Base-by-base conservation (phyloP, 2,329 filamentous ascomycete species). In the Reticulascus tulasneorum region DNA sequence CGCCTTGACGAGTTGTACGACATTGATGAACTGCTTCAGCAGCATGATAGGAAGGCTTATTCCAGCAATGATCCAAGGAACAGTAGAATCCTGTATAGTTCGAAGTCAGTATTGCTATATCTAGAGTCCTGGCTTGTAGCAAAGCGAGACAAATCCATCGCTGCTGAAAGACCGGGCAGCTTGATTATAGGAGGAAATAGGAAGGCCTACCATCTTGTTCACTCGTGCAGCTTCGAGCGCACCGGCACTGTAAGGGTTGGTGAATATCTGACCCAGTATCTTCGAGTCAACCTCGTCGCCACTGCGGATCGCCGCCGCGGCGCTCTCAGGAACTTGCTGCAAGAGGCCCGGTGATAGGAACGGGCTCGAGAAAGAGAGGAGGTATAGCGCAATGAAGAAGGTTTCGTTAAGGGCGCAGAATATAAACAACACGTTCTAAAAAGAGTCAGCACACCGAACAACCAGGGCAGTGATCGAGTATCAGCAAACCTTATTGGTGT, bases 351-450 rank as follows among this genome's bases (percentile, higher is more conserved):
- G 91, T 2, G 88, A 91, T 38, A 96, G 79, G 23, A 82, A 77
- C 2, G 90, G 90, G 38, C 86, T 94, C 40, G 86, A 94, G 73
- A 98, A 97, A 52, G 89, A 95, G 42, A 97, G 83, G 35, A 98
- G 84, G 69, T 97, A 97, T 44, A 97, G 79, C 19, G 88, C 90
- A 57, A 98, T 95, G 74, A 97, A 98, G 75, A 96, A 97, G 47
- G 89, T 67, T 65, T 98, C 93, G 63, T 97, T 97, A 48, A 94
- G 67, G 38, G 79, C 74, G 70, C 93, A 98, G 64, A 88, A 86
- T 44, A 86, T 65, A 68, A 98, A 97, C 24, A 98, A 75, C 29
- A 98, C 90, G 37, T 72, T 84, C 90, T 95, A n/a, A n/a, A n/a
- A n/a, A n/a, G n/a, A 15, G 44, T 15, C 40, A 29, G 17, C 43